Evolutionary conservation across 306 rosid genomes (phyloP).

Genomic region (Ammopiptanthus mongolicus): DNA sequence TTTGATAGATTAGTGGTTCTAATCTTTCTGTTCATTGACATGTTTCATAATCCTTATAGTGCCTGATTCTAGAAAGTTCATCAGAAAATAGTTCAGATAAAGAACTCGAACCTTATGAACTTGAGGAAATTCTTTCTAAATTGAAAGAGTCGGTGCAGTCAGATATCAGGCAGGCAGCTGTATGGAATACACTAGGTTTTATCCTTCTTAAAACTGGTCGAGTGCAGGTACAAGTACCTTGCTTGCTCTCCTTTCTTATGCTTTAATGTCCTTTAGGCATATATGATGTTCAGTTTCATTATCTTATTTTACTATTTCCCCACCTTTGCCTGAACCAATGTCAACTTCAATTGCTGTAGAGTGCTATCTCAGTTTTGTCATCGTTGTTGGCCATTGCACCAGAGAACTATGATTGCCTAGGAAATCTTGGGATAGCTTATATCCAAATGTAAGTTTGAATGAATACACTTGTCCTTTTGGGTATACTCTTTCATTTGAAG

Average conservation of each 20-base stretch:
- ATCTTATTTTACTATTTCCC: not conserved
- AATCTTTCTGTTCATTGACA: slow-evolving; percentile 29
- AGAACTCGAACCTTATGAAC: slow-evolving; percentile 83
- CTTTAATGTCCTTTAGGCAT: slow-evolving; percentile 2
- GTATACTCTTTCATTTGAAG: not conserved
- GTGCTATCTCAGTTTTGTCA: slow-evolving; percentile 79
- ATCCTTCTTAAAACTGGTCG: slow-evolving; percentile 84
- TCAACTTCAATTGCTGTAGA: slow-evolving; percentile 39
- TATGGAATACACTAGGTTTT: slow-evolving; percentile 91
- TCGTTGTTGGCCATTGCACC: slow-evolving; percentile 67
- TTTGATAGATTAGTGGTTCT: slow-evolving; percentile 18
- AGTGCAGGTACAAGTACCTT: slow-evolving; percentile 50
- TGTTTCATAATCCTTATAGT: slow-evolving; percentile 53
- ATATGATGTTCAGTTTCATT: slow-evolving; percentile 8
- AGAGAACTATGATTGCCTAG: slow-evolving; percentile 84
- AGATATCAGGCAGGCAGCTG: slow-evolving; percentile 85
- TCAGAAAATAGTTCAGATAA: slow-evolving; percentile 64
- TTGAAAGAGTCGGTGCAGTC: slow-evolving; percentile 65
- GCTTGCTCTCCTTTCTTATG: slow-evolving; percentile 6
- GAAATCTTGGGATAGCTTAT: slow-evolving; percentile 90
- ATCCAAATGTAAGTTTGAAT: slow-evolving; percentile 60
- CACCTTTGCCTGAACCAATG: slow-evolving; percentile 24
- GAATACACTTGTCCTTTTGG: not conserved
- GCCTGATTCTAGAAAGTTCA: slow-evolving; percentile 74
- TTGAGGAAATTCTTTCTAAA: slow-evolving; percentile 72